Evolutionary conservation across 2,329 filamentous ascomycete species (phyloP).

Genomic region (Periconia sp.): DNA sequence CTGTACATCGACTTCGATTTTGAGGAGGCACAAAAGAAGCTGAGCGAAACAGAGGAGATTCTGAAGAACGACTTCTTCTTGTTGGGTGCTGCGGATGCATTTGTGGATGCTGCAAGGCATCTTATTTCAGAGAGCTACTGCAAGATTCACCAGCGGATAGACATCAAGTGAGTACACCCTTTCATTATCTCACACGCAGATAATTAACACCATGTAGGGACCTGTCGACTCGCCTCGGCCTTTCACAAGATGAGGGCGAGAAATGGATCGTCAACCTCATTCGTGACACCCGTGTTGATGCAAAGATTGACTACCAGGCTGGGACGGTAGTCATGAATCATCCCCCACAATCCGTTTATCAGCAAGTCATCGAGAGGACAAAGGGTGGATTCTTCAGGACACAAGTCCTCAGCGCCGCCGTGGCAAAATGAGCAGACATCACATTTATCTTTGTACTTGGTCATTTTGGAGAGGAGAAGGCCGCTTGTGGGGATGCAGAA

Average conservation of each 20-base stretch:
- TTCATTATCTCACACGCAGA: neutral
- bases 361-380: conserved; percentile 98
- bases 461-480: neutral
- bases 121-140: conserved; percentile 99
- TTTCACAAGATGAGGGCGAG: conserved; percentile 94
- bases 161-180: conserved; percentile 74
- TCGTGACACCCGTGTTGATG: conserved; percentile 93
- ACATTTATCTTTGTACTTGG: neutral
- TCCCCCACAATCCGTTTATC: conserved; percentile 96
- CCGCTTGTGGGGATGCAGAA: conserved; percentile 13
- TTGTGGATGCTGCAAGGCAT: conserved; percentile 93
- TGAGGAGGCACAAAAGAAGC: conserved; percentile 90
- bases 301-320: conserved; percentile 99
- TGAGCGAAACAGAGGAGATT: conserved; percentile 87
- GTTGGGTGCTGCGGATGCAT: conserved; percentile 79
- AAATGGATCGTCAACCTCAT: conserved; percentile 99
- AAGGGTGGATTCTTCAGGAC: conserved; percentile 99
- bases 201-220: conserved; percentile 60
- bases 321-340: conserved; percentile 99
- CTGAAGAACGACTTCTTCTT: conserved; percentile 96
- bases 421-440: conserved; percentile 50
- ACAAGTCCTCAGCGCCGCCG: conserved; percentile 77
- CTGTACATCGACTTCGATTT: conserved; percentile 97
- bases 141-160: conserved; percentile 99
- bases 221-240: conserved; percentile 85